Evolutionary conservation across 768 basidiomycete genomes (phyloP).

Genomic region (Leccinum broughii): DNA sequence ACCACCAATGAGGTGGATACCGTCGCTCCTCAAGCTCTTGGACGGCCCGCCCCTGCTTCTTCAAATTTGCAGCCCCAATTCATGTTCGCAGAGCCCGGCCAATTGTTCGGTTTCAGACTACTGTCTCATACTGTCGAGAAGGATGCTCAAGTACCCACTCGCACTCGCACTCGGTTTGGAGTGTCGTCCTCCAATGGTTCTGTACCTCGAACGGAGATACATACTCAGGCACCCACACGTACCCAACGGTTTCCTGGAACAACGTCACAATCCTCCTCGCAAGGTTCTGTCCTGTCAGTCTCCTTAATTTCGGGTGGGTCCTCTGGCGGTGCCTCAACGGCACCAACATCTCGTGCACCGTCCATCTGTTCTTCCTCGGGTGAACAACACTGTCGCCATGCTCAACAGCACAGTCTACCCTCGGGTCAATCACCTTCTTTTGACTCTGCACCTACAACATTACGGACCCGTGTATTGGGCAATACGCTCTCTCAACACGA

Average conservation of each 20-base stretch:
- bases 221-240: not conserved
- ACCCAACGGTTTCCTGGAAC: not conserved
- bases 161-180: not conserved
- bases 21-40: too few relatives aligned
- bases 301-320: not conserved
- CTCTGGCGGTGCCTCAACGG: not conserved
- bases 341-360: not conserved
- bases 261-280: not conserved
- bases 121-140: not conserved
- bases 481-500: not conserved
- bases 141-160: not conserved
- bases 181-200: not conserved
- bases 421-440: not conserved
- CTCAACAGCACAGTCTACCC: not conserved
- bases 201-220: not conserved
- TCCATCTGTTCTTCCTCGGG: not conserved
- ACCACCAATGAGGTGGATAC: not conserved
- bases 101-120: not conserved
- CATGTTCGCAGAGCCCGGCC: not conserved
- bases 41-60: not conserved
- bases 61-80: not conserved
- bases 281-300: not conserved
- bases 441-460: not conserved
- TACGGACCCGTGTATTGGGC: not conserved
- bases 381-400: not conserved